A percentile compares a stretch with the other conserved stretches of the same genome.
phyloP scores from a whole-genome alignment of 2,329 filamentous ascomycete species.

The Aspergillus sp. region DNA sequence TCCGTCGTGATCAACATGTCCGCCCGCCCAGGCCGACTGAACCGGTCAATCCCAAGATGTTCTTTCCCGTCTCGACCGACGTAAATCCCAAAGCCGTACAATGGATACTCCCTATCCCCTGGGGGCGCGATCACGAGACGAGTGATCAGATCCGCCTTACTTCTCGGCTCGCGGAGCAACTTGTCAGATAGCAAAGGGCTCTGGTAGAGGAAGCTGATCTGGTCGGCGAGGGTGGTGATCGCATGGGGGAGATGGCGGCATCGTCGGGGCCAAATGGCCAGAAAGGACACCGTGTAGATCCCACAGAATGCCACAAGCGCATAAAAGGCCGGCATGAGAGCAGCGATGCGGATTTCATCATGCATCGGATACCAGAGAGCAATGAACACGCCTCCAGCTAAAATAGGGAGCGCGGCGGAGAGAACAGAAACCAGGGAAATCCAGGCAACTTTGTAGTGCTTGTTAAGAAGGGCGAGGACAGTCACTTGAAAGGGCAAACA shows the following conservation, averaged over 20 bases:
- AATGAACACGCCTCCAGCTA: slow-evolving; percentile 63
- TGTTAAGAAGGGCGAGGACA: slow-evolving; percentile 51
- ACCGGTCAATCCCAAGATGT: slow-evolving; percentile 59
- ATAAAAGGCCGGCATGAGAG: slow-evolving; percentile 71
- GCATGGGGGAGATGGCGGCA: slow-evolving; percentile 68
- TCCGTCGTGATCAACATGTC: slow-evolving; percentile 45
- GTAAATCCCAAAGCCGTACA: slow-evolving; percentile 59
- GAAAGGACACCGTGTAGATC: slow-evolving; percentile 66
- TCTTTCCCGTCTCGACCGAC: slow-evolving; percentile 59
- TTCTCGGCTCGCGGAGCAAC: slow-evolving; percentile 67
- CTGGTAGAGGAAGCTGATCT: slow-evolving; percentile 74
- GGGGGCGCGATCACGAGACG: slow-evolving; percentile 59
- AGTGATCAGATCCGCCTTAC: slow-evolving; percentile 67
- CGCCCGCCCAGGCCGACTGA: slow-evolving; percentile 43
- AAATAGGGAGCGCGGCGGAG: slow-evolving; percentile 55
- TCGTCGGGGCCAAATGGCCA: slow-evolving; percentile 61
- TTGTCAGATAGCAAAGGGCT: slow-evolving; percentile 70
- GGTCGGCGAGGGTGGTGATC: slow-evolving; percentile 70
- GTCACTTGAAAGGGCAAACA: slow-evolving; percentile 54
- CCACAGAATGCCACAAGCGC: slow-evolving; percentile 69
- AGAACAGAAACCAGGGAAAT: slow-evolving; percentile 55
- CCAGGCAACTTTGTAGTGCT: slow-evolving; percentile 59
- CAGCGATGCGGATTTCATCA: slow-evolving; percentile 59
- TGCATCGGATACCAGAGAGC: slow-evolving; percentile 55
- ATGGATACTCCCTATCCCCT: slow-evolving; percentile 36